These are phyloP conservation scores for Skeletonema tropicum DNA, from an alignment of 108 stramenopile genomes.

Conservation along the genomic window DNA sequence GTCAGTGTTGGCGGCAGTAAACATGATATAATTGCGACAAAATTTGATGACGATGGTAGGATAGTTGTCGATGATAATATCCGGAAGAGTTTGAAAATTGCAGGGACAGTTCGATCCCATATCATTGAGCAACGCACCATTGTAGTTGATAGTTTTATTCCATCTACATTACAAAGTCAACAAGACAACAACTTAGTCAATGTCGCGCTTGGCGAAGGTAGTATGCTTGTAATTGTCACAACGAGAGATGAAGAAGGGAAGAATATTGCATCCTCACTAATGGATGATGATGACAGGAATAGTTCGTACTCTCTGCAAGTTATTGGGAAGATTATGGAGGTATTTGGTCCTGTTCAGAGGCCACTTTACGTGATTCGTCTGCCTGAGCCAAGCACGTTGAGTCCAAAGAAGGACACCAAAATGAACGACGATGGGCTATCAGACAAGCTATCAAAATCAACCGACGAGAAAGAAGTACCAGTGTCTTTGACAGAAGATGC, in stretches of 20 bases:
- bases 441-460: neutral
- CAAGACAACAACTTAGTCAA: neutral
- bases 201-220: conserved; percentile 71
- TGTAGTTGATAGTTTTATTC: conserved; percentile 63
- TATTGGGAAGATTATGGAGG: conserved; percentile 80
- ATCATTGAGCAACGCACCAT: conserved; percentile 70
- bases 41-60: conserved; percentile 5
- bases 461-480: neutral
- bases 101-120: conserved; percentile 69
- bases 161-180: conserved; percentile 5
- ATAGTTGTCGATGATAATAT: conserved; percentile 8
- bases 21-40: neutral
- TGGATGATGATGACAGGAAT: conserved; percentile 9
- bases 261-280: conserved; percentile 10
- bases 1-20: conserved; percentile 46
- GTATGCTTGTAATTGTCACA: conserved; percentile 54
- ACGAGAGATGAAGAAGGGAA: conserved; percentile 8
- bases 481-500: neutral
- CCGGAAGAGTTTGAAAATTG: conserved; percentile 35
- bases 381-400: conserved; percentile 37
- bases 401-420: conserved; percentile 13
- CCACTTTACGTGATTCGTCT: conserved; percentile 86
- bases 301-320: conserved; percentile 39
- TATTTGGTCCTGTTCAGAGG: conserved; percentile 83
- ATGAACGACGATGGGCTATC: neutral